These are phyloP conservation scores for Annulohypoxylon moriforme DNA, from an alignment of 495 filamentous ascomycete genomes.

Conservation along the genomic window DNA sequence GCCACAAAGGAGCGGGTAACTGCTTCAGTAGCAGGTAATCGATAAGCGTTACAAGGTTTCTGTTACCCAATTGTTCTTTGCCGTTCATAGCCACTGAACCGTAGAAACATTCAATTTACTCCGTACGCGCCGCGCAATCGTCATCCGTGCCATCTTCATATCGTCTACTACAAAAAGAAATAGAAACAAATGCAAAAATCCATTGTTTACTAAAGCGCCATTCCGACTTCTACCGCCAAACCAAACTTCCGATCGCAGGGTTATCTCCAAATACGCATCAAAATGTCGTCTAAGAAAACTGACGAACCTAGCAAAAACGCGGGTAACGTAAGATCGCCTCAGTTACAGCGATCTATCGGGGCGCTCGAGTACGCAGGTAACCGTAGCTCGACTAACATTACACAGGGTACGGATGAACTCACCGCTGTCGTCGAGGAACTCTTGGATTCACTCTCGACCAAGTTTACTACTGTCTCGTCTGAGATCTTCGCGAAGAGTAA, in stretches of 20 bases:
- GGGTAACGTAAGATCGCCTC: slow-evolving; percentile 47
- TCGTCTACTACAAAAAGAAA: neutral
- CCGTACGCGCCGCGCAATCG: slow-evolving; percentile 4
- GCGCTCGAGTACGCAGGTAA: neutral
- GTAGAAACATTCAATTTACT: neutral
- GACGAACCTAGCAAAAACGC: slow-evolving; percentile 41
- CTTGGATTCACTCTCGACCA: slow-evolving; percentile 81
- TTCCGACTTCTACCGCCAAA: neutral
- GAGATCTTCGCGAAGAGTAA: slow-evolving; percentile 91
- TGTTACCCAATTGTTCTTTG: neutral
- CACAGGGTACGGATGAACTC: slow-evolving; percentile 64
- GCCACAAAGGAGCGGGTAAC: neutral
- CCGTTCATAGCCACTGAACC: neutral
- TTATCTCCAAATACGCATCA: neutral
- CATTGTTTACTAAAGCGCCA: neutral
- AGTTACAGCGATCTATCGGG: neutral
- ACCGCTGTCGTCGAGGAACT: slow-evolving; percentile 85
- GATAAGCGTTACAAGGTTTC: slow-evolving; percentile 19
- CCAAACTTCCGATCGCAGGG: neutral
- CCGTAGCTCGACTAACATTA: neutral
- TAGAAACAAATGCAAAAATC: too few relatives aligned
- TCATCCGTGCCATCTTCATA: neutral
- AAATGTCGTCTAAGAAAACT: slow-evolving; percentile 20
- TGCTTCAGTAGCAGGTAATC: neutral
- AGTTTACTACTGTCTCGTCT: slow-evolving; percentile 81